These are phyloP conservation scores for Globisporangium mamillatum DNA, from an alignment of 352 stramenopile species.

Conservation along the genomic window DNA sequence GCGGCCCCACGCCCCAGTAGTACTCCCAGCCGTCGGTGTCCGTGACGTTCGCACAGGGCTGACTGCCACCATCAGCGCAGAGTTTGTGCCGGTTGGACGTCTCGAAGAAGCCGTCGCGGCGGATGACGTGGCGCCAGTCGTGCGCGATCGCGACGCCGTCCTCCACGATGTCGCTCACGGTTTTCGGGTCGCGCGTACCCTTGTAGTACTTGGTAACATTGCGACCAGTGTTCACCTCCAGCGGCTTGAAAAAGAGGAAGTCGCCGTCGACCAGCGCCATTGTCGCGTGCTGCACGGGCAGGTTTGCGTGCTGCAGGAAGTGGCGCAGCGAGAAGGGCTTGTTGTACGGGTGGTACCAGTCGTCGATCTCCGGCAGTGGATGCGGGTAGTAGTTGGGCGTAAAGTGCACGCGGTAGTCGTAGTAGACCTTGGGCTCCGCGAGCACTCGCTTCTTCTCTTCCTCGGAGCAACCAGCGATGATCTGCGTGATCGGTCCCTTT, in stretches of 20 bases:
- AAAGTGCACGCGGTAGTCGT: slow-evolving; percentile 32
- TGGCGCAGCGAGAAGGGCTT: slow-evolving; percentile 29
- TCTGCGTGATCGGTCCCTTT: slow-evolving; percentile 31
- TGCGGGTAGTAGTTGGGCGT: slow-evolving; percentile 20
- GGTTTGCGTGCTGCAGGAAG: slow-evolving; percentile 26
- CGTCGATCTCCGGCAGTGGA: slow-evolving; percentile 20
- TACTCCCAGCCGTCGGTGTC: slow-evolving; percentile 34
- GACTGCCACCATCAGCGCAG: slow-evolving; percentile 22
- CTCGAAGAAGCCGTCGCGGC: slow-evolving; percentile 33
- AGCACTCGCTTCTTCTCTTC: slow-evolving; percentile 14
- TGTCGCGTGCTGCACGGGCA: slow-evolving; percentile 18
- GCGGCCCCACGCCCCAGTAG: slow-evolving; percentile 41
- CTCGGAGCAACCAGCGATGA: slow-evolving; percentile 24
- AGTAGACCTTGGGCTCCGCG: slow-evolving; percentile 20
- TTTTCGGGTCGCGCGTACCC: slow-evolving; percentile 23
- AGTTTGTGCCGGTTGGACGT: slow-evolving; percentile 15
- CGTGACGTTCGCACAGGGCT: slow-evolving; percentile 29
- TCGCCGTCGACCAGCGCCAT: slow-evolving; percentile 29
- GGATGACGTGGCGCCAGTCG: slow-evolving; percentile 43
- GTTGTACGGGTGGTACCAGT: slow-evolving; percentile 30
- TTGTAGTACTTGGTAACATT: slow-evolving; percentile 41
- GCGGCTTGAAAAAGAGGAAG: slow-evolving; percentile 21
- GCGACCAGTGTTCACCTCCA: slow-evolving; percentile 35
- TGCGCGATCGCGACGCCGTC: slow-evolving; percentile 44
- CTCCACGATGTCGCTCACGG: slow-evolving; percentile 36